These are phyloP conservation scores for Jaltomata sinuosa DNA, from an alignment of 257 asterid genomes.

Conservation along the genomic window DNA sequence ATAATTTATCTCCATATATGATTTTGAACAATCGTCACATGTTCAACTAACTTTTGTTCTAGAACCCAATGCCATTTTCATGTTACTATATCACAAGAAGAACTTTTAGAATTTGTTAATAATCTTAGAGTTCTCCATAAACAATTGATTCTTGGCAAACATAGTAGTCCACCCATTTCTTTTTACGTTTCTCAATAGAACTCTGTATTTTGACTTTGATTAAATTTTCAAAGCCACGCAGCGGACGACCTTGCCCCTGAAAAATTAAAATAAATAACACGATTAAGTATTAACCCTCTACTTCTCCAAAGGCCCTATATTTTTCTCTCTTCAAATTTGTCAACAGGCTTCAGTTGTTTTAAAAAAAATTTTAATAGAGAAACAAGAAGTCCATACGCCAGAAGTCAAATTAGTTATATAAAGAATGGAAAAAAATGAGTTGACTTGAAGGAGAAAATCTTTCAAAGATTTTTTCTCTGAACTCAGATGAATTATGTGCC, in stretches of 20 bases:
- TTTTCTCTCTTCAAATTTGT: background rate
- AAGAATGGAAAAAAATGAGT: background rate
- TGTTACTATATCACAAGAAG: background rate
- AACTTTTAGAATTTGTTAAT: background rate
- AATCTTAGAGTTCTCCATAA: background rate
- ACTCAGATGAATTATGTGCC: background rate
- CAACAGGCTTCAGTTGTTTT: too few relatives aligned
- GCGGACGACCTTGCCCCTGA: background rate
- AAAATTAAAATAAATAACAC: background rate
- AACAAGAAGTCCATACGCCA: background rate
- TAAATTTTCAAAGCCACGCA: background rate
- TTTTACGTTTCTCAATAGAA: background rate
- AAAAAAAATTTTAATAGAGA: background rate
- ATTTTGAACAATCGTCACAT: background rate
- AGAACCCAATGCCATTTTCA: background rate
- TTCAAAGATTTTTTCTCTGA: background rate
- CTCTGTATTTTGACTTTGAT: background rate
- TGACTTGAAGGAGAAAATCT: background rate
- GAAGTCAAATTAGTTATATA: background rate
- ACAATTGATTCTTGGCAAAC: background rate
- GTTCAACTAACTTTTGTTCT: background rate
- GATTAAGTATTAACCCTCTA: too few relatives aligned
- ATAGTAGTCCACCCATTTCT: background rate
- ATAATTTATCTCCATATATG: background rate
- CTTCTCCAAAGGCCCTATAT: background rate